Base-by-base conservation (phyloP, 2,329 filamentous ascomycete species). In the Ceratocystis huliohia region DNA sequence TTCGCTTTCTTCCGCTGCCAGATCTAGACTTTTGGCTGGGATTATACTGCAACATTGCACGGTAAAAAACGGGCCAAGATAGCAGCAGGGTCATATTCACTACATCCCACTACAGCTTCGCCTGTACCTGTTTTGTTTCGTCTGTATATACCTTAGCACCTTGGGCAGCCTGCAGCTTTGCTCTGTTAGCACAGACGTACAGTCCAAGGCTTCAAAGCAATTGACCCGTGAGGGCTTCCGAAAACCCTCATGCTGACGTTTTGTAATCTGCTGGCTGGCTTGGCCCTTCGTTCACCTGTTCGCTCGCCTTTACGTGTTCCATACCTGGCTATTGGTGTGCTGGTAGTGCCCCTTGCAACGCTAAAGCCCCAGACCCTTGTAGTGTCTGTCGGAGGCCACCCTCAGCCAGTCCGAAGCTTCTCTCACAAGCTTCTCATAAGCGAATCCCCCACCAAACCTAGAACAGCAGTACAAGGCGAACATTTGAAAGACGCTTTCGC, bases 1-100 rank as follows among this genome's bases (percentile, higher is more conserved):
- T 20, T 63, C 61, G 61, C 61, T 48, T 63, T 63, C 61, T 63
- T 41, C 61, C 61, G 61, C 61, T 63, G 44, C 61, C 56, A 59
- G 56, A 59, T 59, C 56, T 15, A 33, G 56, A 33, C 56, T 33
- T 15, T n/a, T 59, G 56, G 56, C 56, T 59, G 56, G 56, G 56
- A 59, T 59, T 59, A 59, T 37, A 59, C 56, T 59, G 56, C 56
- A 59, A 59, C 56, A 59, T 30, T 59, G 56, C 56, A n/a, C 6
- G 56, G 56, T 59, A 59, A 59, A 33, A 59, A 59, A 59, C 53
- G 53, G 56, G 56, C 56, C 25, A 37, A 59, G 25, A 59, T 30
- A 37, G 56, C 56, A 6, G 37, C 8, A 59, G 56, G 56, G 37
- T 59, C 56, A 59, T 17, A 59, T 59, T 59, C 56, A 59, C 17